phyloP scores from a whole-genome alignment of 2,329 filamentous ascomycete genomes.

The Oidium heveae region DNA sequence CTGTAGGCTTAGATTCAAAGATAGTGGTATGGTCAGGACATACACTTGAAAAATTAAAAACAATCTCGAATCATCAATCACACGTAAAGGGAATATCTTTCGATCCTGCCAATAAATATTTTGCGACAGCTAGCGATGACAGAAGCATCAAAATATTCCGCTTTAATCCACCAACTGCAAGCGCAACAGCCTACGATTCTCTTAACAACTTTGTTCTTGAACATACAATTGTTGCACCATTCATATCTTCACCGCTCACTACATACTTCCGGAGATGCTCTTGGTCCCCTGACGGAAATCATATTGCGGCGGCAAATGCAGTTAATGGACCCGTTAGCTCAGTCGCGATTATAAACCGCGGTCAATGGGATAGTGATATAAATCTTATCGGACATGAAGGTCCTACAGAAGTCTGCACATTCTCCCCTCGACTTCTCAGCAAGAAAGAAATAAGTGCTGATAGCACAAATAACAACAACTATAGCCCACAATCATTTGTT shows the following conservation, averaged over 20 bases:
- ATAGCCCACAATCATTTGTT: conserved; percentile 29
- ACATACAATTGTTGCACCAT: conserved; percentile 69
- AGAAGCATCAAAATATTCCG: conserved; percentile 90
- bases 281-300: conserved; percentile 92
- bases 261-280: conserved; percentile 93
- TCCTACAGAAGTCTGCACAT: conserved; percentile 89
- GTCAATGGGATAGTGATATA: conserved; percentile 86
- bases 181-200: conserved; percentile 83
- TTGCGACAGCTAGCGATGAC: conserved; percentile 92
- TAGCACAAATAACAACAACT: conserved; percentile 23
- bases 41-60: conserved; percentile 95
- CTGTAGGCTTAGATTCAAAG: conserved; percentile 90
- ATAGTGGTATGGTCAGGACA: conserved; percentile 95
- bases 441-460: conserved; percentile 32
- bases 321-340: conserved; percentile 95
- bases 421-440: conserved; percentile 75
- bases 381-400: conserved; percentile 94
- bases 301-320: conserved; percentile 89
- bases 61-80: conserved; percentile 73
- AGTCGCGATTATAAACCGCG: conserved; percentile 82
- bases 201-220: conserved; percentile 91
- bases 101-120: conserved; percentile 96
- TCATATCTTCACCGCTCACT: conserved; percentile 74
- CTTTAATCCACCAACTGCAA: conserved; percentile 74
- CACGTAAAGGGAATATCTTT: conserved; percentile 98